Base-by-base conservation (phyloP, 2,329 filamentous ascomycete genomes). In the Diaporthe nobilis region DNA sequence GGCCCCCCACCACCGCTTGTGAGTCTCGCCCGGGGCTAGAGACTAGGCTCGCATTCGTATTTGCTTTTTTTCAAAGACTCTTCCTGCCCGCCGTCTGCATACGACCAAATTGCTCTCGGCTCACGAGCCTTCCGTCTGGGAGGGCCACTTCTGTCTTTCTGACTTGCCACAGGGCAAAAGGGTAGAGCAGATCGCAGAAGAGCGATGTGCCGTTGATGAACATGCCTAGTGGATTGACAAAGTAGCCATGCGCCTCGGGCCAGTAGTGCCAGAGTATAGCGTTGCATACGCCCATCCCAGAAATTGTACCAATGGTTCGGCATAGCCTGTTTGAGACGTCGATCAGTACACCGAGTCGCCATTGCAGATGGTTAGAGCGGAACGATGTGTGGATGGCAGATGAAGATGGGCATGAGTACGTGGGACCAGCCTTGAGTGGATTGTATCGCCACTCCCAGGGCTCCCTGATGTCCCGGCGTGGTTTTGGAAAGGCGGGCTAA, bases 201-300 rank as follows among this genome's bases (percentile, higher is more conserved):
- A 87, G 72, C 20, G 83, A 84, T 0, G 84, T 83, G 0, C 82
- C 84, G 76, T 83, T 83, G 20, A 89, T 78, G 74, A 88, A 85
- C 5, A 88, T 60, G 0, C 83, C 85, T 6, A 87, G 80, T 0
- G 85, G 86, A 44, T 84, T 85, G 67, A 84, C 81, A 42, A 87
- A 85, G 78, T 88, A 90, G 15, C 83, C 84, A 78, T 89, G 86
- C 1, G 87, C 85, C 74, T 89, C 88, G 4, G 86, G 87, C 88
- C 88, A 89, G 77, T 84, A 85, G 82, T 85, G 87, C 87, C 87
- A 88, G n/a, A 86, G 80, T 58, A 87, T 77, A 12, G 80, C 80
- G 71, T 85, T 85, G 58, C 81, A 82, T 15, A 84, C 74, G 7
- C 85, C 81, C 25, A 88, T 80, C 2, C 87, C 87, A 75, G 84